Percentiles rank a stretch among this genome's conserved stretches.
phyloP scores from a whole-genome alignment of 202 grass and related monocot genomes.

The Cymbopogon flexuosus region DNA sequence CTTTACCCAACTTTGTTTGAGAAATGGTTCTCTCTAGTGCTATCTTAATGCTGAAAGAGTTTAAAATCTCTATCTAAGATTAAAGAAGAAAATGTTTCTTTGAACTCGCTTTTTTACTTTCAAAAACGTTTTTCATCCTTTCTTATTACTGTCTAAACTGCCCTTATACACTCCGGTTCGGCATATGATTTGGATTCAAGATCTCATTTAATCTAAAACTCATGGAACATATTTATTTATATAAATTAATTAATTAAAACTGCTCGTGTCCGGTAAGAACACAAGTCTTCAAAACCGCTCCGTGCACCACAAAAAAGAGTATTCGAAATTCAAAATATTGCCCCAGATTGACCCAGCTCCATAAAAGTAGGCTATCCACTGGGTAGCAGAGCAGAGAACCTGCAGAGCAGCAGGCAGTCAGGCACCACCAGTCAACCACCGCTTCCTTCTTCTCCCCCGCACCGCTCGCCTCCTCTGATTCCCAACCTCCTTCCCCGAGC shows the following conservation, averaged over 20 bases:
- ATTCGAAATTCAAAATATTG: too few relatives aligned
- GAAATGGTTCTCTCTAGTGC: background rate
- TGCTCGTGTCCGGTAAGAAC: too few relatives aligned
- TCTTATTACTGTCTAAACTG: background rate
- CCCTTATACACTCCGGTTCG: background rate
- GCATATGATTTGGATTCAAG: background rate
- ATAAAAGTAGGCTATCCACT: background rate
- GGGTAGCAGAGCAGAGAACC: background rate
- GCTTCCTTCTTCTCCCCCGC: background rate
- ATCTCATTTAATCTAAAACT: background rate
- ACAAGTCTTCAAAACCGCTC: too few relatives aligned
- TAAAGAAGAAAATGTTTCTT: too few relatives aligned
- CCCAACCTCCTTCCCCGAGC: conserved; percentile 23
- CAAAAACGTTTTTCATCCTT: too few relatives aligned
- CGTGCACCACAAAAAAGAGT: too few relatives aligned
- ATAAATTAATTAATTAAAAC: too few relatives aligned
- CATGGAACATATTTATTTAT: too few relatives aligned
- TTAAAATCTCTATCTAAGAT: background rate
- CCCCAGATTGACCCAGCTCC: background rate
- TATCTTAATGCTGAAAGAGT: background rate
- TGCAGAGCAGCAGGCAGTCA: too few relatives aligned
- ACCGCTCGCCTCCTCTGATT: background rate
- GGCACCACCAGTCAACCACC: conserved; percentile 8
- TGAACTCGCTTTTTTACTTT: too few relatives aligned
- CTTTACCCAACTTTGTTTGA: background rate